A percentile compares a stretch with the other conserved stretches of the same genome.
These are phyloP conservation scores for Davidsoniella australis DNA, from an alignment of 2,329 filamentous ascomycete genomes.

Conservation along the genomic window DNA sequence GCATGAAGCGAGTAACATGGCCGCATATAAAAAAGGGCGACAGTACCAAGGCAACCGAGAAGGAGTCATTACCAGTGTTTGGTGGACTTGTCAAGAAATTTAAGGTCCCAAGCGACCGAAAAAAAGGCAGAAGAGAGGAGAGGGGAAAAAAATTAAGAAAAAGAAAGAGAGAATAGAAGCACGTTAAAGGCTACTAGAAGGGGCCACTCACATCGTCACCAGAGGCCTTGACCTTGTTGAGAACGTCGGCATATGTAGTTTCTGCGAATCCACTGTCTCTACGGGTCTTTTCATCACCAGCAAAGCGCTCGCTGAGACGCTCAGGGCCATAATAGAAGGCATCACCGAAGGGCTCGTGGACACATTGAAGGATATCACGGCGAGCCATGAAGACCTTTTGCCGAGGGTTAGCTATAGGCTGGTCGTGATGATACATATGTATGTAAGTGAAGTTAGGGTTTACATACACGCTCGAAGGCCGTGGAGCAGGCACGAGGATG, in stretches of 20 bases:
- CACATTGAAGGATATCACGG: conserved; percentile 59
- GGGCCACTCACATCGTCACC: conserved; percentile 44
- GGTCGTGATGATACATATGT: neutral
- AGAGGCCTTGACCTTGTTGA: conserved; percentile 58
- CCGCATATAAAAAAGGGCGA: too few relatives aligned
- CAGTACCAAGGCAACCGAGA: too few relatives aligned
- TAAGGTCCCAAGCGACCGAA: conserved; percentile 1
- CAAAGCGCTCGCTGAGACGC: conserved; percentile 63
- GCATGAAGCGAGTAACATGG: too few relatives aligned
- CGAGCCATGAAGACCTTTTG: conserved; percentile 89
- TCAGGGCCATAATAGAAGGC: conserved; percentile 94
- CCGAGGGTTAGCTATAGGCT: neutral
- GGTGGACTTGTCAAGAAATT: too few relatives aligned
- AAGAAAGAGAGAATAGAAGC: neutral
- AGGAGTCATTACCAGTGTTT: too few relatives aligned
- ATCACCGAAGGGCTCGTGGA: conserved; percentile 94
- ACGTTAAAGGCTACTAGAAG: neutral
- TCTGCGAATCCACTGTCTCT: conserved; percentile 47
- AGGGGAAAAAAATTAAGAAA: neutral
- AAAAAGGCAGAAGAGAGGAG: neutral
- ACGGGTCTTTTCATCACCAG: conserved; percentile 41
- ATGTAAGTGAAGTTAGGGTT: conserved; percentile 3
- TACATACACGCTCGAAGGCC: conserved; percentile 71
- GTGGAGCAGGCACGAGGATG: conserved; percentile 93
- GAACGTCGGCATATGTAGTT: conserved; percentile 59